These are phyloP conservation scores for Penicillium vulpinum DNA, from an alignment of 2,329 filamentous ascomycete genomes.

Conservation along the genomic window DNA sequence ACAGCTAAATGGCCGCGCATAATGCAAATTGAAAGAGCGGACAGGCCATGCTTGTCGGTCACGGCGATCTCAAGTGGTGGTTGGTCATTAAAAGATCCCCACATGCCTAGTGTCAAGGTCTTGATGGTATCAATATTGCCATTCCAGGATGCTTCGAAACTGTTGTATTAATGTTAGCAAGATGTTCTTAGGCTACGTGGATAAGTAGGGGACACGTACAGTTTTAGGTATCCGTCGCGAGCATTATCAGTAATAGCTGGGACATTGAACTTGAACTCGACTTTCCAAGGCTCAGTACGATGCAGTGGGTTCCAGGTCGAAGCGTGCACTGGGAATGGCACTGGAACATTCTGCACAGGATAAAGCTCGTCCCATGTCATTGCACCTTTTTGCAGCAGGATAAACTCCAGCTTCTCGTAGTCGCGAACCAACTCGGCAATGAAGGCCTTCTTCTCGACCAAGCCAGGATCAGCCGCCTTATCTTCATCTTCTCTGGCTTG, in stretches of 20 bases:
- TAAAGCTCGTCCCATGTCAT: conserved; percentile 68
- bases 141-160: conserved; percentile 66
- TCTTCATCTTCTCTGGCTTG: conserved; percentile 21
- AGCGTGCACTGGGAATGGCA: neutral
- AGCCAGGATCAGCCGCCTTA: conserved; percentile 11
- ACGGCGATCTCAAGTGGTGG: conserved; percentile 66
- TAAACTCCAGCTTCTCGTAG: conserved; percentile 56
- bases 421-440: conserved; percentile 54
- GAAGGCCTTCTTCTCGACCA: conserved; percentile 56
- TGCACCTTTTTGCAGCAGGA: conserved; percentile 59
- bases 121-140: conserved; percentile 66
- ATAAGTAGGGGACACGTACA: conserved; percentile 51
- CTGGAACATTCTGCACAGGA: conserved; percentile 39
- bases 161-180: conserved; percentile 52
- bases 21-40: conserved; percentile 68
- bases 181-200: conserved; percentile 46
- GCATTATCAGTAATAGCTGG: conserved; percentile 55
- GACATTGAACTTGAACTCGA: conserved; percentile 53
- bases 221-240: conserved; percentile 60
- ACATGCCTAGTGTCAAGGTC: conserved; percentile 29
- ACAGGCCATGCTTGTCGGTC: conserved; percentile 52
- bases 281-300: conserved; percentile 43
- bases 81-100: conserved; percentile 51
- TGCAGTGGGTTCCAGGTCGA: conserved; percentile 7
- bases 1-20: conserved; percentile 64